Base-by-base conservation (phyloP, 2,329 filamentous ascomycete genomes). In the Claviceps lovelessii region DNA sequence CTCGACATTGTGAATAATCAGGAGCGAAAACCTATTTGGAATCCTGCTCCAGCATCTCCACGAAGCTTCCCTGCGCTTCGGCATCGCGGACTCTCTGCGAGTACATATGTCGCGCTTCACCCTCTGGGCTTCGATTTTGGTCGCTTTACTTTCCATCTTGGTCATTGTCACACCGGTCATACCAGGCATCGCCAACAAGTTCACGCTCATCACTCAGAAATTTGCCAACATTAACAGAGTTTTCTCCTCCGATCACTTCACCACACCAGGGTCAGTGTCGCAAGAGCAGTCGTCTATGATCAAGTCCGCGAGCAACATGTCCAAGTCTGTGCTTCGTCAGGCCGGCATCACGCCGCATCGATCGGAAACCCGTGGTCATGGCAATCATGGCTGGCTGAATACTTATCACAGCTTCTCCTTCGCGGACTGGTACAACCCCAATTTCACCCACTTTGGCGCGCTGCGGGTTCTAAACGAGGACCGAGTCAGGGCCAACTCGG, bases 381-480 rank as follows among this genome's bases (percentile, higher is more conserved):
- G 81, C 41, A 81, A 94, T 67, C 87, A 94, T 68, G 88, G 86
- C 68, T 95, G 89, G 89, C 79, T 95, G 9, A 86, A 91, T 72
- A 85, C 84, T 8, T 93, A 86, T 72, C 88, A 94, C 73, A 88
- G 84, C 59, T 94, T 95, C 75, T 85, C 80, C 63, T 94, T 95
- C 69, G 87, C 87, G 46, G 76, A 77, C 64, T 81, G 77, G 77
- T 83, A 83, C 68, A 77, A 89, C 65, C 84, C 85, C 2, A 67
- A 70, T 31, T 85, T 82, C 71, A 77, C 77, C 49, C 76, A 79
- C 58, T 94, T 86, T 65, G 89, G 90, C 8, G 79, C 84, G 31
- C 77, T 95, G 49, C 82, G 89, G 55, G 88, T 95, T 44, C 83
- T 95, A 63, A 95, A 95, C 65, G 89, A 95, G 72, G 89, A 95